Base-by-base conservation (phyloP, 371 early-diverging fungal species). In the Syncephalastrum sp. region DNA sequence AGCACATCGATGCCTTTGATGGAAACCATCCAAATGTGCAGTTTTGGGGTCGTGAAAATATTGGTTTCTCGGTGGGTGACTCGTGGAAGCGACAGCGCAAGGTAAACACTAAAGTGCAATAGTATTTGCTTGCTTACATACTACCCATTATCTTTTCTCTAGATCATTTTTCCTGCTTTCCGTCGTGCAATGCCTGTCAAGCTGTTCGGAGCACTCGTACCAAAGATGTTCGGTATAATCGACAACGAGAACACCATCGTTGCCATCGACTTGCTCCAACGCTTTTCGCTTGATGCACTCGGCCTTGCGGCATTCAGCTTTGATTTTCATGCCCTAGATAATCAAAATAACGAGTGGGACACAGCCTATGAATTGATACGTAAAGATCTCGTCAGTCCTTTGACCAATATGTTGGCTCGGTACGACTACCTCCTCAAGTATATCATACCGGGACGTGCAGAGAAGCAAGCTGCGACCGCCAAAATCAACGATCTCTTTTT, bases 141-240 rank as follows among this genome's bases (percentile, higher is more conserved):
- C n/a, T n/a, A 13, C 43, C 16, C 15, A n/a, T 29, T 8, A 33
- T 7, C 8, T 8, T 33, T 4, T 33, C 5, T 1, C 33, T 14
- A 59, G 53, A 59, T 67, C 41, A 65, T 66, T 7, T 76, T 71
- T n/a, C 76, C 76, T n/a, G 77, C 70, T 3, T 78, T 78, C 29
- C 71, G 67, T n/a, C 56, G 69, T n/a, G 53, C 64, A 1, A 64
- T 68, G 62, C 67, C 75, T 0, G 42, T 72, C 1, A 56, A 63
- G 13, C 27, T 49, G 4, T 72, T 78, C 59, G 73, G 64, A 1
- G 16, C 60, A 10, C 47, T 71, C 7, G 59, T 50, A 5, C 23
- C 27, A 12, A 50, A 38, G 1, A 59, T 75, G 58, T 61, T 75
- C 27, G 24, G 8, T 16, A 41, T 57, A 2, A 58, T 69, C 8